phyloP scores from a whole-genome alignment of 495 filamentous ascomycete genomes.

The Hypoxylon intermedium region DNA sequence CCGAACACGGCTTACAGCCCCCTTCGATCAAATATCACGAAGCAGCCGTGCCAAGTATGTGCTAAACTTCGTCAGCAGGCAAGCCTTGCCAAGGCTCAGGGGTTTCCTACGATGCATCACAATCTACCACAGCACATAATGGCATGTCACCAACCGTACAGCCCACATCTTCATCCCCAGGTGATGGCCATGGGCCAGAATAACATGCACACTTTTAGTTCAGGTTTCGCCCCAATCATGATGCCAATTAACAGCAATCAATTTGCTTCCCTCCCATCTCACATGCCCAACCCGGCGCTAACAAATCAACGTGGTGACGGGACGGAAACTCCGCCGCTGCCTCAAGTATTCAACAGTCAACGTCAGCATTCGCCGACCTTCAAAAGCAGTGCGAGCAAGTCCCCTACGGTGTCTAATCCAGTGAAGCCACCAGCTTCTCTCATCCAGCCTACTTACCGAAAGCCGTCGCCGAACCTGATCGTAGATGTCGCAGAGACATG shows the following conservation, averaged over 20 bases:
- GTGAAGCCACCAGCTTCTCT: constrained; percentile 35
- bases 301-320: constrained; percentile 12
- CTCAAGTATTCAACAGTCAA: constrained; percentile 26
- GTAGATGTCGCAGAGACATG: constrained; percentile 59
- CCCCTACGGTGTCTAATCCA: constrained; percentile 9
- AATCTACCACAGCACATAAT: constrained; percentile 30
- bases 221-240: constrained; percentile 30
- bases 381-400: background rate
- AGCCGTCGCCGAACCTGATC: constrained; percentile 47
- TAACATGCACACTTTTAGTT: constrained; percentile 27
- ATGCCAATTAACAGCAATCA: constrained; percentile 28
- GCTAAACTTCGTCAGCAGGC: constrained; percentile 34
- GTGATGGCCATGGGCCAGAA: constrained; percentile 32
- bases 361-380: constrained; percentile 19
- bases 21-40: constrained; percentile 6
- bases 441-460: constrained; percentile 44
- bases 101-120: constrained; percentile 30
- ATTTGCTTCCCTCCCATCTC: constrained; percentile 23
- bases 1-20: background rate
- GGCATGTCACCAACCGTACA: constrained; percentile 26
- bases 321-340: constrained; percentile 1
- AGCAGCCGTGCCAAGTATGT: constrained; percentile 41
- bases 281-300: constrained; percentile 12
- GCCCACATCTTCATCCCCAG: constrained; percentile 34
- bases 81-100: constrained; percentile 34